Evolutionary conservation across 2,329 filamentous ascomycete genomes (phyloP).

Genomic region (Cadophora sp.): DNA sequence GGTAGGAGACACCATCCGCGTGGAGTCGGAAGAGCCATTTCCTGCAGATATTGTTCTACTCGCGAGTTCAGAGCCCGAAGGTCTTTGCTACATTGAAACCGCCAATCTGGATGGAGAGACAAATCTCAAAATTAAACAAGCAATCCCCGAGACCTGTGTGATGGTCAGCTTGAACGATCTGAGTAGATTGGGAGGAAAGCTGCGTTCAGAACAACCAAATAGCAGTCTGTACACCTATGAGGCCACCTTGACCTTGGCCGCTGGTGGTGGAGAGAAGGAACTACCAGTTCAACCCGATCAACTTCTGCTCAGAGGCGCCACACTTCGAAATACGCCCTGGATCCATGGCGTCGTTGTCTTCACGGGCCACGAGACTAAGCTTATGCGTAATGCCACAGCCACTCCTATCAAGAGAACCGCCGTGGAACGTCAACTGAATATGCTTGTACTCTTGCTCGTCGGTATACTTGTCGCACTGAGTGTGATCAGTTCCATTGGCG

Average conservation of each 20-base stretch:
- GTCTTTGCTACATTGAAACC: constrained; percentile 97
- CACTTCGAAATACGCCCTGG: constrained; percentile 95
- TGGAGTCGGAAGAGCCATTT: constrained; percentile 94
- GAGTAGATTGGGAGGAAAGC: constrained; percentile 81
- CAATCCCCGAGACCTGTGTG: constrained; percentile 86
- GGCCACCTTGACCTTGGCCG: constrained; percentile 89
- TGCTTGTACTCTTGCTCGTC: constrained; percentile 89
- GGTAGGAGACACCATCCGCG: constrained; percentile 90
- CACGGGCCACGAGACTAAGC: constrained; percentile 96
- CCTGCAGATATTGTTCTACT: constrained; percentile 92
- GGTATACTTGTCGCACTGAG: constrained; percentile 84
- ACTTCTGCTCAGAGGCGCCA: constrained; percentile 89
- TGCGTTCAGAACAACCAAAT: constrained; percentile 96
- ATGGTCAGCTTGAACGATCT: constrained; percentile 88
- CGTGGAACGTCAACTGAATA: constrained; percentile 92
- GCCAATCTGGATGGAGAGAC: constrained; percentile 98
- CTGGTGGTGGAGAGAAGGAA: constrained; percentile 92
- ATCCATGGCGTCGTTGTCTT: constrained; percentile 96
- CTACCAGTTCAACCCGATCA: constrained; percentile 90
- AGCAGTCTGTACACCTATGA: constrained; percentile 99
- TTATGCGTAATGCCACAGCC: constrained; percentile 98
- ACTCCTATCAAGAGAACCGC: constrained; percentile 97
- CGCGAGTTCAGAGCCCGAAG: constrained; percentile 95
- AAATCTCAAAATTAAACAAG: constrained; percentile 98
- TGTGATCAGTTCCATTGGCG: constrained; percentile 88